Conservation (phyloP, 306 rosid genomes). For the Spatholobus suberectus region DNA sequence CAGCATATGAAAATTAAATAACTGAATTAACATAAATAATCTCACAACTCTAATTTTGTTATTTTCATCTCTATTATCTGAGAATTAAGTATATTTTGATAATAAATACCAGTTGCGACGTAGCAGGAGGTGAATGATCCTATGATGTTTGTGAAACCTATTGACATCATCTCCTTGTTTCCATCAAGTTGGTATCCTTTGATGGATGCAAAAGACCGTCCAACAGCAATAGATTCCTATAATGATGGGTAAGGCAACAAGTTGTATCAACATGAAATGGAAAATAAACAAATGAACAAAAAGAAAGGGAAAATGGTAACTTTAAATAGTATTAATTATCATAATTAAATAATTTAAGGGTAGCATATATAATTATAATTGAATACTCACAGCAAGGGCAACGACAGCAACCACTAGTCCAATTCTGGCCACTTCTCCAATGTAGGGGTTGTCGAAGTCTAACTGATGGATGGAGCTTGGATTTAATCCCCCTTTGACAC, state of each 20-base stretch:
- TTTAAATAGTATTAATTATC: too few species aligned
- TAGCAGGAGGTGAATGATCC: constrained; percentile 95
- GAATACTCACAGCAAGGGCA: constrained; percentile 70
- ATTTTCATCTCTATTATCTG: not conserved
- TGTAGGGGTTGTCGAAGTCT: constrained; percentile 52
- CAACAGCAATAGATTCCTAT: constrained; percentile 93
- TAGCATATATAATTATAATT: not conserved
- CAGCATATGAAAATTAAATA: not conserved
- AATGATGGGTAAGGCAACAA: constrained; percentile 11
- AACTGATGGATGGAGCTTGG: constrained; percentile 73
- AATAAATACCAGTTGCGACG: constrained; percentile 75
- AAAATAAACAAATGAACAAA: not conserved
- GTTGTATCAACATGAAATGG: not conserved
- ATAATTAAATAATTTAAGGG: too few species aligned
- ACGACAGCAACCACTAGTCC: constrained; percentile 71
- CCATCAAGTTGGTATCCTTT: constrained; percentile 84
- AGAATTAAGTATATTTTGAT: not conserved
- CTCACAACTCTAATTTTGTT: not conserved
- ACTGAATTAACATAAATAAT: not conserved
- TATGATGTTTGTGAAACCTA: constrained; percentile 79
- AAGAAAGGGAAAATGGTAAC: not conserved
- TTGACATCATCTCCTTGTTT: constrained; percentile 86
- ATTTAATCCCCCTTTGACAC: constrained; percentile 75
- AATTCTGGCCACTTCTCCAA: constrained; percentile 62
- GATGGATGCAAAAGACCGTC: constrained; percentile 80